Conservation (phyloP, 2,329 filamentous ascomycete genomes). For the Cercospora canescens region DNA sequence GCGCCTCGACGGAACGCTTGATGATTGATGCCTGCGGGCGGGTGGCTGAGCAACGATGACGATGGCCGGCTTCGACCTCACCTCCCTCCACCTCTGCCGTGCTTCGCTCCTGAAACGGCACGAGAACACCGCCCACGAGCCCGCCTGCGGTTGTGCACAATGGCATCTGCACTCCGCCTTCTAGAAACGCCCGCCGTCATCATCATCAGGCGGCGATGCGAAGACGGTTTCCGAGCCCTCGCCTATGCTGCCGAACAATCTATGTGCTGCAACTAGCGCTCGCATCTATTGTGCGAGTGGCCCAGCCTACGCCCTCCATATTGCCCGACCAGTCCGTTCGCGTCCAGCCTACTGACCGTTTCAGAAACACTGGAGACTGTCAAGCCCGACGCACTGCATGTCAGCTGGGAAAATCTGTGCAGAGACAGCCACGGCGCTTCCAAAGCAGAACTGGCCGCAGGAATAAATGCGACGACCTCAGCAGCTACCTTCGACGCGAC, state of each 20-base stretch:
- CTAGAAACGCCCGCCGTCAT: background rate
- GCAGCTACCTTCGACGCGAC: background rate
- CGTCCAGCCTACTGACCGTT: background rate
- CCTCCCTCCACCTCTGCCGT: background rate
- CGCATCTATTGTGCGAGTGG: background rate
- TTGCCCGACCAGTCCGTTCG: background rate
- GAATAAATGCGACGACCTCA: background rate
- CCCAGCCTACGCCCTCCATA: background rate
- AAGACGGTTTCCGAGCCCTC: background rate
- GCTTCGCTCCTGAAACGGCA: background rate
- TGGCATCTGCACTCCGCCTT: background rate
- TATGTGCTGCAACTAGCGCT: background rate
- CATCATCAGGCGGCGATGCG: background rate
- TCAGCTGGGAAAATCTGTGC: background rate
- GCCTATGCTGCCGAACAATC: conserved; percentile 1
- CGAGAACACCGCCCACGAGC: background rate
- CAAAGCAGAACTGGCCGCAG: background rate
- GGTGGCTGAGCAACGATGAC: too few relatives aligned
- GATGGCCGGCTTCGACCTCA: too few relatives aligned
- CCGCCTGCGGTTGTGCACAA: background rate
- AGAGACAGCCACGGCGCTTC: background rate
- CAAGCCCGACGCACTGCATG: background rate
- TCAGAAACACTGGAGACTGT: background rate
- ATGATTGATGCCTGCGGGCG: too few relatives aligned
- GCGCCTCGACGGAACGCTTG: background rate